Percentiles rank a stretch among this genome's conserved stretches.
Evolutionary conservation across 345 rosid species (phyloP).

Genomic region (Eucalyptus sp.): DNA sequence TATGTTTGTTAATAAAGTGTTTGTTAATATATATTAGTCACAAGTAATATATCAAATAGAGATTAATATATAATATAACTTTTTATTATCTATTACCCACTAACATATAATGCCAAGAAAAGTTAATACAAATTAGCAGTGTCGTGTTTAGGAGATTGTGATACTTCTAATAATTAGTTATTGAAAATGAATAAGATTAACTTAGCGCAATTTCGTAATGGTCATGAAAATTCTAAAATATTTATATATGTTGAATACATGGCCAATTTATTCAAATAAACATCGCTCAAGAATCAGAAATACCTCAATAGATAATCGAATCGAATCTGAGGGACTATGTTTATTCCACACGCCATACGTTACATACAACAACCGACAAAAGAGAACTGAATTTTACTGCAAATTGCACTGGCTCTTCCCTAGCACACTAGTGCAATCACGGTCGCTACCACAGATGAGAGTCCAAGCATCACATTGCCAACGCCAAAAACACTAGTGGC

Average conservation of each 20-base stretch:
- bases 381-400: neutral
- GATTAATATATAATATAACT: neutral
- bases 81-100: neutral
- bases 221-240: neutral
- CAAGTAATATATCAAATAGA: neutral
- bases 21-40: neutral
- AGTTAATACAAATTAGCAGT: neutral
- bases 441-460: slow-evolving; percentile 3
- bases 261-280: neutral
- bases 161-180: neutral
- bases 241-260: neutral
- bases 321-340: neutral
- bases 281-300: neutral
- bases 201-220: neutral
- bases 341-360: neutral
- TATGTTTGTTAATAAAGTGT: neutral
- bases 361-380: neutral
- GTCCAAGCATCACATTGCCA: neutral
- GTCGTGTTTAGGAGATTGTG: neutral
- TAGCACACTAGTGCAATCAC: slow-evolving; percentile 10
- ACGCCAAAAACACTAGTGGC: neutral
- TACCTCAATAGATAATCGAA: neutral
- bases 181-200: neutral
- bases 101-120: neutral
- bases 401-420: slow-evolving; percentile 56